A percentile compares a stretch with the other conserved stretches of the same genome.
phyloP scores from a whole-genome alignment of 1,284 basidiomycete genomes.

The Macrocystidia cucumis region DNA sequence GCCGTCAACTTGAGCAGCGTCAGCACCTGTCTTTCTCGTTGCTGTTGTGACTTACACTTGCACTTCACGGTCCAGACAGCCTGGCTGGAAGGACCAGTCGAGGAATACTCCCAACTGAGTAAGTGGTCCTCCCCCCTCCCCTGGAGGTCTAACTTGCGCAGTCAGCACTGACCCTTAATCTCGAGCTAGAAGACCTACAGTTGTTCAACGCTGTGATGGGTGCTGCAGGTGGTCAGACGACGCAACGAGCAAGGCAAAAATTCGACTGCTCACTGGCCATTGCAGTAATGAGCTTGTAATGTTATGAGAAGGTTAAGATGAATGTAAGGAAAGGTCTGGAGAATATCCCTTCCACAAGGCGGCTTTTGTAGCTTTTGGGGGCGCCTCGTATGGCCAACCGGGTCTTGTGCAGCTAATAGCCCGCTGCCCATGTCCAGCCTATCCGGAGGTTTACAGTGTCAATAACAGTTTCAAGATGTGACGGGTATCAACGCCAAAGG shows the following conservation, averaged over 20 bases:
- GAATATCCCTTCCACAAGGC: not conserved
- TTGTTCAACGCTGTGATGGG: conserved; percentile 43
- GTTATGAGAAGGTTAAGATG: too few relatives aligned
- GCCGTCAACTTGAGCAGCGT: conserved; percentile 33
- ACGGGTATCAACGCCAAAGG: too few relatives aligned
- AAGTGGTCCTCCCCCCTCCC: conserved; percentile 16
- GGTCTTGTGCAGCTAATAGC: too few relatives aligned
- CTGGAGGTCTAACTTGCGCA: conserved; percentile 33
- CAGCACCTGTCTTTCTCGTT: conserved; percentile 3
- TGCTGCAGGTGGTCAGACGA: conserved; percentile 16
- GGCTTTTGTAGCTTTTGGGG: conserved; percentile 1
- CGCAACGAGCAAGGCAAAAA: not conserved
- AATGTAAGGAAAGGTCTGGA: too few relatives aligned
- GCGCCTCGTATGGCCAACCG: too few relatives aligned
- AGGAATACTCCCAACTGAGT: conserved; percentile 32
- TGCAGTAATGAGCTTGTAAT: not conserved
- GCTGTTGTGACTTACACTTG: conserved; percentile 35
- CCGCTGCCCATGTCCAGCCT: too few relatives aligned
- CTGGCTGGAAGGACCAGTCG: conserved; percentile 30
- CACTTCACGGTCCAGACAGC: conserved; percentile 43
- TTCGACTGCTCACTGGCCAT: conserved; percentile 7
- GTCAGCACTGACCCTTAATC: not conserved
- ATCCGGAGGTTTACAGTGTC: too few relatives aligned
- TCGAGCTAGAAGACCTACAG: conserved; percentile 23
- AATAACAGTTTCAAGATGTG: too few relatives aligned